These are phyloP conservation scores for Avena eriantha DNA, from an alignment of 176 grass and related monocot species.

Conservation along the genomic window DNA sequence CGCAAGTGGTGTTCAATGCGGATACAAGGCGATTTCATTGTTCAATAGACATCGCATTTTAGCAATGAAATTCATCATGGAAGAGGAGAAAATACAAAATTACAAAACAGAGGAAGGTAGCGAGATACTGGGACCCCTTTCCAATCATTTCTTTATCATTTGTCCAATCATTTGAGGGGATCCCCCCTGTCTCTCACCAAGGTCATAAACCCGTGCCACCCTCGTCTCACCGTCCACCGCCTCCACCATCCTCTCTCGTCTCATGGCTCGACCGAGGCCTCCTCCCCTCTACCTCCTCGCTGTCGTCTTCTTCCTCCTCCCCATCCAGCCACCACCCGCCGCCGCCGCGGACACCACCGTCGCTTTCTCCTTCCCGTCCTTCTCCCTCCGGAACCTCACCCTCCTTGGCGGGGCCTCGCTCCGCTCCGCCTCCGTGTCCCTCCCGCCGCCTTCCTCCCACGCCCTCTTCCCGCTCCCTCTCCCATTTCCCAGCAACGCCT, in stretches of 20 bases:
- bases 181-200: neutral
- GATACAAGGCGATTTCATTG: no score
- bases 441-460: slow-evolving; percentile 43
- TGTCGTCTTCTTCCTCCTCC: slow-evolving; percentile 27
- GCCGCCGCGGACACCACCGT: slow-evolving; percentile 2
- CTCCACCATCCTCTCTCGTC: neutral
- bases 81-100: no score
- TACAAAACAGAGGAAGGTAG: no score
- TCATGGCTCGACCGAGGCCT: slow-evolving; percentile 13
- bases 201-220: slow-evolving; percentile 15
- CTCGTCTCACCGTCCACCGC: slow-evolving; percentile 1
- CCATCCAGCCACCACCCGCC: neutral
- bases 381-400: slow-evolving; percentile 46
- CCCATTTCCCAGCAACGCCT: slow-evolving; percentile 27
- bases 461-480: slow-evolving; percentile 43
- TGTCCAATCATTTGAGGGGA: neutral
- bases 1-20: no score
- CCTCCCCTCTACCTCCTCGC: slow-evolving; percentile 3
- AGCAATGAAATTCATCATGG: no score
- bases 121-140: no score
- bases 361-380: slow-evolving; percentile 45
- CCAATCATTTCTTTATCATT: neutral
- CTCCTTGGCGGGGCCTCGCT: slow-evolving; percentile 43
- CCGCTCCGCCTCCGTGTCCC: slow-evolving; percentile 27
- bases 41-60: no score